Conservation (phyloP, 257 asterid genomes). For the Nyctanthes arbortristis region DNA sequence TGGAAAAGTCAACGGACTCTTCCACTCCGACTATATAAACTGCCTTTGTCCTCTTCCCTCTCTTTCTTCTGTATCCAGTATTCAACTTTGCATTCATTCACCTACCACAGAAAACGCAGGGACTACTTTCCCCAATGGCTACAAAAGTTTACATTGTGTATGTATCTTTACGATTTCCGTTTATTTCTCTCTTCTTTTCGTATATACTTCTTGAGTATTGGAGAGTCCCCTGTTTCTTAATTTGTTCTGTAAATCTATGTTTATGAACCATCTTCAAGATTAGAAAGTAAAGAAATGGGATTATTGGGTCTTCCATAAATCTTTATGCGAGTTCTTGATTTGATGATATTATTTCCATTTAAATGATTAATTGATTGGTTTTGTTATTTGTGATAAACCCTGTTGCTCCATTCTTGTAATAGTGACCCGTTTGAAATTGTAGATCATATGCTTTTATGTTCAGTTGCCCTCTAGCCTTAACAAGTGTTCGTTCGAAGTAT, state of each 20-base stretch:
- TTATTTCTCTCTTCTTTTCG: not conserved
- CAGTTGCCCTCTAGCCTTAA: no score
- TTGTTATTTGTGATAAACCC: not conserved
- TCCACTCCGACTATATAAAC: slow-evolving; percentile 26
- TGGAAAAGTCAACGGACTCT: slow-evolving; percentile 32
- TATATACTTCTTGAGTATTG: not conserved
- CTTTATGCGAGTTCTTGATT: not conserved
- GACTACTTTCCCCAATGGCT: slow-evolving; percentile 46
- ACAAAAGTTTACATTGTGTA: slow-evolving; percentile 66
- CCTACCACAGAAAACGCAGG: slow-evolving; percentile 21
- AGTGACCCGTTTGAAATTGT: not conserved
- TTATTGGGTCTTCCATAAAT: not conserved
- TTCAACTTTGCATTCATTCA: slow-evolving; percentile 23
- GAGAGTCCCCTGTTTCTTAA: not conserved
- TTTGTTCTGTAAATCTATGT: not conserved
- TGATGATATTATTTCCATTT: slow-evolving; percentile 12
- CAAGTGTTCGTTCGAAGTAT: no score
- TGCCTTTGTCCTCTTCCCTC: slow-evolving; percentile 14
- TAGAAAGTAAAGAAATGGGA: not conserved
- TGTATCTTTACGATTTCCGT: slow-evolving; percentile 15
- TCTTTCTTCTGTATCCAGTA: slow-evolving; percentile 1
- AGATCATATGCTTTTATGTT: not conserved
- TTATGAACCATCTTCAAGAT: not conserved
- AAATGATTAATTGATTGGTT: not conserved
- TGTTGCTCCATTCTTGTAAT: not conserved